Base-by-base conservation (phyloP, 208 protist species). In the Histomonas meleagridis region DNA sequence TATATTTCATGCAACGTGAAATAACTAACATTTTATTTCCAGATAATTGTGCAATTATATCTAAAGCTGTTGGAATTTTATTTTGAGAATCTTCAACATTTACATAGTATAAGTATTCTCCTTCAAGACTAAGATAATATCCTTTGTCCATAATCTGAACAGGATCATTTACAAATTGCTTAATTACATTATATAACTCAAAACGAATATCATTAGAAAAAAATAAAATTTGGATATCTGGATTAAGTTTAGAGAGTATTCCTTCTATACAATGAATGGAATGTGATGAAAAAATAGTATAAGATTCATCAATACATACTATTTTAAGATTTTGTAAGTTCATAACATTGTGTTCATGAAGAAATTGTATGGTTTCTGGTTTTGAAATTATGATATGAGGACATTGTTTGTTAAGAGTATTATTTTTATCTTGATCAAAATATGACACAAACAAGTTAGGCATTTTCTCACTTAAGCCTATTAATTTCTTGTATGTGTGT, bases 21-120 rank as follows among this genome's bases (percentile, higher is more conserved):
- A n/a, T n/a, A n/a, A n/a, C n/a, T 12, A 99, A 97, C 32, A 97
- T 96, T 91, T 98, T 97, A 53, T 97, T 97, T 91, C 99, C 98
- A 4, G 97, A 98, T 4, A 99, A 94, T 14, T 95, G 97, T 60
- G 99, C 97, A 94, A 99, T 99, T 35, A 99, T 94, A 94, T 99
- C 98, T 91, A 97, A 97, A 16, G 99, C 95, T 9, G 98, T 98
- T 53, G 99, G 98, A 91, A 99, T 98, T 94, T 99, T 99, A 95
- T 98, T 98, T 78, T 98, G 97, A 93, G 99, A 97, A 91, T 97
- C 95, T 81, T 98, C 97, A 5, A 99, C 97, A 0, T 96, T 94
- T 16, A 99, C 96, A 95, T 97, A 99, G 94, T 98, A 99, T 94
- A 99, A 98, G 92, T 95, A 96, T 86, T 98, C 98, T n/a, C 94